Evolutionary conservation across 371 early-diverging fungal genomes (phyloP), one percentile per base, ranked within the genome.

Genomic region (Sporodiniella umbellata): DNA sequence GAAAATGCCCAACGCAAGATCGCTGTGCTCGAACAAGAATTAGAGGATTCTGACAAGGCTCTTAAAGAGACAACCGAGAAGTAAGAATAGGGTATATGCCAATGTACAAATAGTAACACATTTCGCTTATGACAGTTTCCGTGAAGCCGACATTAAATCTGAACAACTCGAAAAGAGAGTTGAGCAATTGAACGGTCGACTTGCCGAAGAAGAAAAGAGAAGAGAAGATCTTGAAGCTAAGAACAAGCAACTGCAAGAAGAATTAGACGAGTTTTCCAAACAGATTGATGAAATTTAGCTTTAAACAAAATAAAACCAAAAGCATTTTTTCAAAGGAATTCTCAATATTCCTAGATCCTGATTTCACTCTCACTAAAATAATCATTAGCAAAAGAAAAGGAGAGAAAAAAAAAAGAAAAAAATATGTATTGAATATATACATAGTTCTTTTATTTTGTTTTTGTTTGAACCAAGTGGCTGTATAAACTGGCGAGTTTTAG

Each of bases 111-210:
- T 2, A 21, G 8, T 19, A 12, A 15, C 21, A 12, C 6, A 21
- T 23, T 42, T 17, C 5, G 14, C 11, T 11, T 28, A 22, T 35
- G 19, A 8, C 62, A 90, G 90, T 63, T 73, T 85, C 64, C 85
- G 88, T 51, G 82, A 81, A 53, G 81, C 84, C 45, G 90, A 92
- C 66, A 79, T 92, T 58, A 84, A 85, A 70, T 83, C 85, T 51
- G 92, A 92, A 58, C 83, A 81, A 56, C 80, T 85, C 58, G 89
- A 92, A 66, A 87, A 90, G 68, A 83, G 80, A 68, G 79, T 85
- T 28, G 73, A 78, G 31, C 83, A 86, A 59, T 56, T 88, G 66
- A 87, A 85, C 62, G 63, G 58, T 51, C 72, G 84, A 49, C 58
- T 73, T 39, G 67, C 68, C 23, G 78, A 72, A 22, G 65, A 78